phyloP scores from a whole-genome alignment of 148 eudicot genomes.

The Vaccinium vitisidaea region DNA sequence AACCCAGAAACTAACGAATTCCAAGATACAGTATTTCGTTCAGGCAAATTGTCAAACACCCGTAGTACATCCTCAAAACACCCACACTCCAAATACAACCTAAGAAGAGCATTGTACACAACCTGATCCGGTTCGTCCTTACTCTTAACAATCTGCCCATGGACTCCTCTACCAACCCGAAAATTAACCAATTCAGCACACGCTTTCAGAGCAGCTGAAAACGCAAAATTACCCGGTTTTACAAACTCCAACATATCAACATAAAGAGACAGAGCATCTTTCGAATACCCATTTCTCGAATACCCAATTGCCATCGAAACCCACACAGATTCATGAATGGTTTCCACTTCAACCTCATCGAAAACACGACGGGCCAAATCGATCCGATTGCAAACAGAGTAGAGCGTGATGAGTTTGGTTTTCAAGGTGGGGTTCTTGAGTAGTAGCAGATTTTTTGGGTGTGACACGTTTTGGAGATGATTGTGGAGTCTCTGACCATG shows the following conservation, averaged over 20 bases:
- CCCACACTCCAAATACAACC: slow-evolving; percentile 38
- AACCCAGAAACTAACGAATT: slow-evolving; percentile 33
- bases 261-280: slow-evolving; percentile 34
- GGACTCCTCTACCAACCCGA: slow-evolving; percentile 32
- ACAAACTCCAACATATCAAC: slow-evolving; percentile 32
- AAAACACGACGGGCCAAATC: slow-evolving; percentile 37
- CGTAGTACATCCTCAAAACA: slow-evolving; percentile 28
- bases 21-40: slow-evolving; percentile 38
- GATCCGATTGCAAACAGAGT: slow-evolving; percentile 33
- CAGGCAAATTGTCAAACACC: slow-evolving; percentile 42
- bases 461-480: slow-evolving; percentile 20
- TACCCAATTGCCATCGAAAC: slow-evolving; percentile 49
- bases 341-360: slow-evolving; percentile 15
- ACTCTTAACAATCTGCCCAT: slow-evolving; percentile 38
- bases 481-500: slow-evolving; percentile 38
- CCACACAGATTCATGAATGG: slow-evolving; percentile 26
- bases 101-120: slow-evolving; percentile 34
- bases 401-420: slow-evolving; percentile 28
- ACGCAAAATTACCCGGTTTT: slow-evolving; percentile 33
- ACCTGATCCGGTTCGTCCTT: slow-evolving; percentile 34
- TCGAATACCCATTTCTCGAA: slow-evolving; percentile 28
- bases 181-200: slow-evolving; percentile 25
- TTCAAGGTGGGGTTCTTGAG: background rate
- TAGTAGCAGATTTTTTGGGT: background rate
- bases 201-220: slow-evolving; percentile 33